Evolutionary conservation across 768 basidiomycete species (phyloP).

Genomic region (Stropharia rugosoannulata): DNA sequence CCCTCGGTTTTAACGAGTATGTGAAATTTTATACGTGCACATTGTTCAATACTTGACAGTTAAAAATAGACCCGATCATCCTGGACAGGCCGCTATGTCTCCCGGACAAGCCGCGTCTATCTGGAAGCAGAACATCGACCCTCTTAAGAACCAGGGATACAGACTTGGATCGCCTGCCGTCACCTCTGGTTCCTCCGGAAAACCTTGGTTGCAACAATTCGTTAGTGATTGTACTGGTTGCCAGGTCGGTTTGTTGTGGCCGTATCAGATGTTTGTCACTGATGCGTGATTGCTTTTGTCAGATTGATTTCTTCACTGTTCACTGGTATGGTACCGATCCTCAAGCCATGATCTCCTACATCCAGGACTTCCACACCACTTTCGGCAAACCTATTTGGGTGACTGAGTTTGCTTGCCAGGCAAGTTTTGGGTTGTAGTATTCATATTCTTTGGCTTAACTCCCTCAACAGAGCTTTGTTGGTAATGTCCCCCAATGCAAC

Average conservation of each 20-base stretch:
- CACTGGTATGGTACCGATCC: constrained; percentile 69
- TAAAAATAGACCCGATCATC: constrained; percentile 61
- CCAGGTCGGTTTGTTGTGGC: constrained; percentile 37
- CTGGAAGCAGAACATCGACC: constrained; percentile 64
- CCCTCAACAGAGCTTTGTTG: constrained; percentile 50
- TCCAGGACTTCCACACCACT: constrained; percentile 41
- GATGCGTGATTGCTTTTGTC: neutral
- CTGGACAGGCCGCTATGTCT: constrained; percentile 58
- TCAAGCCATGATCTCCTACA: constrained; percentile 50
- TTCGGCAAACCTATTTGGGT: constrained; percentile 51
- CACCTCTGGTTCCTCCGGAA: constrained; percentile 58
- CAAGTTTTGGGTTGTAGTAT: constrained; percentile 13
- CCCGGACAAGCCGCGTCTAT: constrained; percentile 47
- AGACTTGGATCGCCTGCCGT: constrained; percentile 62
- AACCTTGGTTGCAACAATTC: constrained; percentile 66
- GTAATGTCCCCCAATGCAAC: constrained; percentile 36
- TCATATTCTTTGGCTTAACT: neutral
- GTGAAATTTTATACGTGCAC: constrained; percentile 17
- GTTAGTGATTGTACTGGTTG: constrained; percentile 51
- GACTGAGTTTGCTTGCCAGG: constrained; percentile 75
- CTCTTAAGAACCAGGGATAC: constrained; percentile 57
- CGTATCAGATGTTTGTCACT: neutral
- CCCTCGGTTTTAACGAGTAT: constrained; percentile 76
- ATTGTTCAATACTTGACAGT: neutral
- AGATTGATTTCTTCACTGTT: constrained; percentile 58